Evolutionary conservation across 805 yeast species (phyloP).

Genomic region (Candida namnaoensis): DNA sequence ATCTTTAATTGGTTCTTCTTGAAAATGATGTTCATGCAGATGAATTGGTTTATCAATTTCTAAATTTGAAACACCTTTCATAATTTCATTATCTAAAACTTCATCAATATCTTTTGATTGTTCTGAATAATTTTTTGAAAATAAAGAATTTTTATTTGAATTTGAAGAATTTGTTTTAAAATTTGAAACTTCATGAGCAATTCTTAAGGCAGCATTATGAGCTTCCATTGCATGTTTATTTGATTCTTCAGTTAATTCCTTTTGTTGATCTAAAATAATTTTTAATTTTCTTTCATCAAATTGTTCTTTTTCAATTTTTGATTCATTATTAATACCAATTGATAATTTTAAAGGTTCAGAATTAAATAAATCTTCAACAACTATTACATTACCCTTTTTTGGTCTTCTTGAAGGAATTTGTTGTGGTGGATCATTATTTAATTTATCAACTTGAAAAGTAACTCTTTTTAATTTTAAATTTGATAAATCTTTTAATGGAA

Average conservation of each 20-base stretch:
- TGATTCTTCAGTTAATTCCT: constrained; percentile 46
- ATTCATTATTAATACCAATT: constrained; percentile 53
- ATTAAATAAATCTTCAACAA: constrained; percentile 54
- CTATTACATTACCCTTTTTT: constrained; percentile 64
- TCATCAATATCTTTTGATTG: constrained; percentile 6
- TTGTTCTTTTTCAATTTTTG: constrained; percentile 15
- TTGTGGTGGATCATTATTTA: constrained; percentile 82
- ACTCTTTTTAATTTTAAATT: constrained; percentile 48
- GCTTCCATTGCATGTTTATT: constrained; percentile 72
- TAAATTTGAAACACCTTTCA: constrained; percentile 17
- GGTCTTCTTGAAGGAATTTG: constrained; percentile 88
- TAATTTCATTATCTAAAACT: constrained; percentile 9
- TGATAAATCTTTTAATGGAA: constrained; percentile 21
- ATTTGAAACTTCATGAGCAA: constrained; percentile 54
- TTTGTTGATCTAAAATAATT: constrained; percentile 52
- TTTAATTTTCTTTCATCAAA: constrained; percentile 33
- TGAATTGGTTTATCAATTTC: constrained; percentile 72
- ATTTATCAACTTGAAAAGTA: constrained; percentile 66
- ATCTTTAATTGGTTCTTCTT: constrained; percentile 17
- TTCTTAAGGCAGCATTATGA: constrained; percentile 58
- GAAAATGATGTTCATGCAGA: constrained; percentile 47
- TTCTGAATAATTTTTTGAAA: constrained; percentile 7
- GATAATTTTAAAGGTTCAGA: constrained; percentile 58
- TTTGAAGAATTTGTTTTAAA: constrained; percentile 19
- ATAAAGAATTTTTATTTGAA: constrained; percentile 1